Conservation (phyloP, 2,329 filamentous ascomycete genomes). For the Ascochyta pisi region DNA sequence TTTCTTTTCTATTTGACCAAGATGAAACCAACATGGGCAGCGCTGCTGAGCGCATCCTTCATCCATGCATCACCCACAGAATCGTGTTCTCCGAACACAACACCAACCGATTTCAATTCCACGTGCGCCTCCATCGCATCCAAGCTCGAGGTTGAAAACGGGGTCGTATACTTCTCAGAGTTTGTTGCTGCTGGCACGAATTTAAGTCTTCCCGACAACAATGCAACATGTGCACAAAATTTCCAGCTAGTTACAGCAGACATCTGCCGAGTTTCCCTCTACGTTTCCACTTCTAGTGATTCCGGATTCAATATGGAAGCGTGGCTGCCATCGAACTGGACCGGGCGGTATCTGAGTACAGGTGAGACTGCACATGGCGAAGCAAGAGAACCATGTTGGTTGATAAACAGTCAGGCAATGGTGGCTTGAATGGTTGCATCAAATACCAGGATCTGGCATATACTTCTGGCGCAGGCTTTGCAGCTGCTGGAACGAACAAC, state of each 20-base stretch:
- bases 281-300: conserved; percentile 49
- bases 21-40: conserved; percentile 26
- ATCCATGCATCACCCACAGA: background rate
- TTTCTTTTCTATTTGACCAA: conserved; percentile 1
- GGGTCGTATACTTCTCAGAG: conserved; percentile 47
- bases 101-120: conserved; percentile 24
- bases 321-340: conserved; percentile 54
- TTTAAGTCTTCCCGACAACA: conserved; percentile 48
- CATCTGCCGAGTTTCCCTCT: conserved; percentile 51
- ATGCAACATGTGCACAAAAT: conserved; percentile 48
- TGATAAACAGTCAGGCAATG: conserved; percentile 38
- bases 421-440: conserved; percentile 52
- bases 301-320: conserved; percentile 54
- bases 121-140: conserved; percentile 39
- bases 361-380: background rate
- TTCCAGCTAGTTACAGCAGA: conserved; percentile 44
- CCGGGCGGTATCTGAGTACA: conserved; percentile 43
- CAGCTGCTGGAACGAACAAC: conserved; percentile 51
- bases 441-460: conserved; percentile 51
- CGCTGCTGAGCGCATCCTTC: conserved; percentile 14
- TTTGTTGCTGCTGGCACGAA: conserved; percentile 52
- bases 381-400: background rate
- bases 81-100: background rate
- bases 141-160: conserved; percentile 41
- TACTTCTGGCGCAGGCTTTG: conserved; percentile 48